Base-by-base conservation (phyloP, 495 filamentous ascomycete genomes). In the Podospora didyma region DNA sequence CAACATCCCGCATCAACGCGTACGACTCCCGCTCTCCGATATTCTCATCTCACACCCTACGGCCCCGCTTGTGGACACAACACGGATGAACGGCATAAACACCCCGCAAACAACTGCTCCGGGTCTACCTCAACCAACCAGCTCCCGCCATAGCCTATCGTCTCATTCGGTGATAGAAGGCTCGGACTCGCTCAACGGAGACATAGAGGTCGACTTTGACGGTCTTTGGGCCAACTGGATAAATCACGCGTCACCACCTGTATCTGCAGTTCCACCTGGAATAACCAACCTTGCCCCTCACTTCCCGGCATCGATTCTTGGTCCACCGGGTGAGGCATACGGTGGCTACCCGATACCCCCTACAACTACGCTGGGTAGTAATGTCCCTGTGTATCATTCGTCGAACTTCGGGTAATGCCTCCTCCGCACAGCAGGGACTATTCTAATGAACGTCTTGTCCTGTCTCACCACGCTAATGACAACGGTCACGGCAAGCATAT, bases 131-230 rank as follows among this genome's bases (percentile, higher is more conserved):
- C 34, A 22, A 21, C 48, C 46, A 16, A 9, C 51, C 35, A 51
- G 48, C 5, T 9, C 46, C 22, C 59, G 61, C 7, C 44, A 52
- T 21, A 61, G 61, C 45, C 14, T 57, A n/a, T 59, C 64, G 12
- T 51, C 55, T 9, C 56, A 61, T 19, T 58, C 63, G 17, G 46
- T 59, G 2, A 39, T 57, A 2, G 59, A 57, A 3, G 45, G 53
- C 42, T 49, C 59, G 1, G 65, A 67, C 9, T 55, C 59, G 16
- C 53, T 54, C 19, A 62, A 68, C 10, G 59, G 64, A 12, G 79
- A 81, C 31, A 70, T 75, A 17, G 75, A 79, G 49, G 78, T 84
- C 49, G 76, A 84, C 41, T 81, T 85, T 41, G 79, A 83, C 56
- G 70, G 67, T n/a, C 58, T 84, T 44, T 84, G 80, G 82, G 69